Conservation (phyloP, 163 green algal genomes). For the Chlorella variabilis region DNA sequence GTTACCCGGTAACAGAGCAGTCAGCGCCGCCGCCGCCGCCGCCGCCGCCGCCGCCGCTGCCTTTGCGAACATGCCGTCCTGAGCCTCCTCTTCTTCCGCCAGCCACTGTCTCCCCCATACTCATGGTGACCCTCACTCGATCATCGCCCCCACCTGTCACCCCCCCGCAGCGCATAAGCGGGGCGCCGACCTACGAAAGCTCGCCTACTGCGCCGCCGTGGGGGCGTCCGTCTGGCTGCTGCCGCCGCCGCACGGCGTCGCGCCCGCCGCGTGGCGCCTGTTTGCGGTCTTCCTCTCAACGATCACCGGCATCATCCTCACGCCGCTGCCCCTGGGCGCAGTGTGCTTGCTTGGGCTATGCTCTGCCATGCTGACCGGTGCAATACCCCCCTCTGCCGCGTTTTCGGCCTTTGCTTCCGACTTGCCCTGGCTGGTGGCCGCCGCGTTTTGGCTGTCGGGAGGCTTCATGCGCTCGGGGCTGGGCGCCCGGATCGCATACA, state of each 20-base stretch:
- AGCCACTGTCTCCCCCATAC: no score
- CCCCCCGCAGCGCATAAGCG: no score
- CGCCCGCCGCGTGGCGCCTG: constrained; percentile 88
- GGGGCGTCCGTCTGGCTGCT: constrained; percentile 80
- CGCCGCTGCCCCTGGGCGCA: constrained; percentile 94
- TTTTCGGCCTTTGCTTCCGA: constrained; percentile 96
- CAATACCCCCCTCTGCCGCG: constrained; percentile 95
- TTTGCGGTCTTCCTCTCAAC: constrained; percentile 96
- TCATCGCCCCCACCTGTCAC: no score
- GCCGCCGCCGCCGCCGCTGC: no score
- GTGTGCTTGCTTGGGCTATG: constrained; percentile 97
- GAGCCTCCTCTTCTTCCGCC: no score
- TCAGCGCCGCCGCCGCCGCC: no score
- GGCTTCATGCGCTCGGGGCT: constrained; percentile 99
- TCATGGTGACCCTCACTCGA: no score
- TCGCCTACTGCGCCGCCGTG: constrained; percentile 89
- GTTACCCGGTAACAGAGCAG: no score
- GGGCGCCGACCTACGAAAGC: constrained; percentile 96
- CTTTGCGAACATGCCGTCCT: no score
- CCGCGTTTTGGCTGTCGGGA: constrained; percentile 98
- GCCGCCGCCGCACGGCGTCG: constrained; percentile 88
- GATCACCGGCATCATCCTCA: constrained; percentile 98
- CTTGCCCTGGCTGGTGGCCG: constrained; percentile 92
- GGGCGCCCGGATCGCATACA: constrained; percentile 97
- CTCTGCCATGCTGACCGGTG: constrained; percentile 93